Conservation (phyloP, 1,284 basidiomycete genomes). For the Pseudozyma sp. region DNA sequence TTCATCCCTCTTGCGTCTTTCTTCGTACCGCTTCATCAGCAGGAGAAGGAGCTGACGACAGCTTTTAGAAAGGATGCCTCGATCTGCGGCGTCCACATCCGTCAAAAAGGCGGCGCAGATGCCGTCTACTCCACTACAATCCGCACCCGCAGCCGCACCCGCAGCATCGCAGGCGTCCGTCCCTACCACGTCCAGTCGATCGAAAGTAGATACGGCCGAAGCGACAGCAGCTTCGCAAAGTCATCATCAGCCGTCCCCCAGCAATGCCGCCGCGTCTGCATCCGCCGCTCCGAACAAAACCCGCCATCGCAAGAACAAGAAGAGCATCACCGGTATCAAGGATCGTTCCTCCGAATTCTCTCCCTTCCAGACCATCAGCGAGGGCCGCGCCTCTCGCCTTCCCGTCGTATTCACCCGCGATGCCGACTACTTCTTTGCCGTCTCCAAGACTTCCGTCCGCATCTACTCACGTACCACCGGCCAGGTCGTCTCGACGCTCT, state of each 20-base stretch:
- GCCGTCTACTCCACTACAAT: constrained; percentile 15
- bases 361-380: constrained; percentile 44
- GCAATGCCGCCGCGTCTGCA: constrained; percentile 10
- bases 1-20: neutral
- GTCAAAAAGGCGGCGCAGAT: constrained; percentile 20
- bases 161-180: neutral
- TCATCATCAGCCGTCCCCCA: constrained; percentile 12
- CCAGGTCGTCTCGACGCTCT: constrained; percentile 64
- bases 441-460: constrained; percentile 55
- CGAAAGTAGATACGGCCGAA: constrained; percentile 7
- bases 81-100: constrained; percentile 29
- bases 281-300: constrained; percentile 7
- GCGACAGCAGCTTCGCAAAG: neutral
- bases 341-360: constrained; percentile 29
- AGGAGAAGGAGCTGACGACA: neutral
- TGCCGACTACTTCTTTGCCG: constrained; percentile 62
- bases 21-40: neutral
- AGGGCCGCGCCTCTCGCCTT: constrained; percentile 40
- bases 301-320: constrained; percentile 31
- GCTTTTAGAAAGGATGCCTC: constrained; percentile 10
- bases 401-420: constrained; percentile 51
- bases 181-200: constrained; percentile 6
- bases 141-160: neutral
- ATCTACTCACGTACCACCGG: constrained; percentile 63
- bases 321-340: constrained; percentile 16